Percentiles rank a stretch among this genome's conserved stretches.
phyloP scores from a whole-genome alignment of 805 yeast species.

The Nakazawaea ambrosiae region DNA sequence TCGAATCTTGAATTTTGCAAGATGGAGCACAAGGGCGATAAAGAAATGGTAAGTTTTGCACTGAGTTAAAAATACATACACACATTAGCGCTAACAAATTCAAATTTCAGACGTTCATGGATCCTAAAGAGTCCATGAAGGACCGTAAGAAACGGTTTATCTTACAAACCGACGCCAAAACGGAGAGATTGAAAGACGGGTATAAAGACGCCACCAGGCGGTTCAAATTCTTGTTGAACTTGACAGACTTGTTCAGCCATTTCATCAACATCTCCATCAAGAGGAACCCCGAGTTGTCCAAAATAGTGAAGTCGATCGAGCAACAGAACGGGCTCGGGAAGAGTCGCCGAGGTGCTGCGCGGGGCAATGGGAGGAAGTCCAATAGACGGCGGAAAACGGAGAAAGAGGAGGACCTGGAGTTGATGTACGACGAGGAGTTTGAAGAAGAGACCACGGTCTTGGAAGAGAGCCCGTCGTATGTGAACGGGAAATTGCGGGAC shows the following conservation, averaged over 20 bases:
- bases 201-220: slow-evolving; percentile 69
- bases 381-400: slow-evolving; percentile 80
- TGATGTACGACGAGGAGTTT: slow-evolving; percentile 73
- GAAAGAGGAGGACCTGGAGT: slow-evolving; percentile 92
- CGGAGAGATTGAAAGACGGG: slow-evolving; percentile 41
- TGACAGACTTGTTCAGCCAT: slow-evolving; percentile 83
- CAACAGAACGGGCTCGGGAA: too few species aligned
- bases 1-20: too few species aligned
- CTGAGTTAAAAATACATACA: too few species aligned
- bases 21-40: too few species aligned
- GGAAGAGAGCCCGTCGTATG: slow-evolving; percentile 76
- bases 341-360: too few species aligned
- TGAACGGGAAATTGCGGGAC: slow-evolving; percentile 76
- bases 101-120: too few species aligned
- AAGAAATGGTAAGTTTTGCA: too few species aligned
- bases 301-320: slow-evolving; percentile 52
- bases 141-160: slow-evolving; percentile 43
- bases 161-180: slow-evolving; percentile 46
- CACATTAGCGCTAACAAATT: too few species aligned
- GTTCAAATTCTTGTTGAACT: slow-evolving; percentile 70
- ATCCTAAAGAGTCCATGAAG: slow-evolving; percentile 21
- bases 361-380: slow-evolving; percentile 16
- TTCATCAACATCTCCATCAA: slow-evolving; percentile 78
- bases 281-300: slow-evolving; percentile 66
- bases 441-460: slow-evolving; percentile 63